Conservation (phyloP, 306 rosid species). For the Malus sylvestris region DNA sequence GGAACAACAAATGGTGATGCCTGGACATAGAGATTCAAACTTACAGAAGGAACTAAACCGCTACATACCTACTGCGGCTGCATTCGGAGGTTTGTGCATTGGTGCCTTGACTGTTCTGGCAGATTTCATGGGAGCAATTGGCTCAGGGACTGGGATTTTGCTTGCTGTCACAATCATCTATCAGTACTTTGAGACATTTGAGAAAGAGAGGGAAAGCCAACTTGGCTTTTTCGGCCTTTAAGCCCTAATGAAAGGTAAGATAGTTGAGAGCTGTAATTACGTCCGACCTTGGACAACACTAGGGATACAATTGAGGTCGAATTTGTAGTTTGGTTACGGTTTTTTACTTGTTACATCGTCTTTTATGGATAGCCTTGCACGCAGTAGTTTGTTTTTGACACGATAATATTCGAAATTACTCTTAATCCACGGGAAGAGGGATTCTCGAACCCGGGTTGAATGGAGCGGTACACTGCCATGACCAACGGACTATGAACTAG, state of each 20-base stretch:
- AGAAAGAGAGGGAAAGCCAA: constrained; percentile 80
- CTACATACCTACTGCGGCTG: constrained; percentile 89
- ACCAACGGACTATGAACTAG: no score
- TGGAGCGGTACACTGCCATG: no score
- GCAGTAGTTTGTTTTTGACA: no score
- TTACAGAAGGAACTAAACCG: constrained; percentile 79
- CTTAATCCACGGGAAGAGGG: no score
- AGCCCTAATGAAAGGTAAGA: not conserved
- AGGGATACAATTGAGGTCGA: not conserved
- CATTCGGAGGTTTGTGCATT: constrained; percentile 82
- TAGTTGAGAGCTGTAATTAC: not conserved
- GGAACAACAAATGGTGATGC: constrained; percentile 99
- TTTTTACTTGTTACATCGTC: not conserved
- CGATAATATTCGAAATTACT: no score
- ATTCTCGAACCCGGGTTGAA: no score
- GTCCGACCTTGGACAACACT: not conserved
- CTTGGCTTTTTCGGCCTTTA: constrained; percentile 65
- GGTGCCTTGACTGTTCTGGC: constrained; percentile 89
- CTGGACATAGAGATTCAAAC: constrained; percentile 83
- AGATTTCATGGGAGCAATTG: constrained; percentile 96
- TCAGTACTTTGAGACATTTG: constrained; percentile 87
- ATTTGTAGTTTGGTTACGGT: not conserved
- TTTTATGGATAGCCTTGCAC: not conserved
- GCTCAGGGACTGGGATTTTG: constrained; percentile 85
- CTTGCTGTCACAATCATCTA: constrained; percentile 93